These are phyloP conservation scores for Phaeosphaeriaceae sp. DNA, from an alignment of 2,329 filamentous ascomycete species.

Conservation along the genomic window DNA sequence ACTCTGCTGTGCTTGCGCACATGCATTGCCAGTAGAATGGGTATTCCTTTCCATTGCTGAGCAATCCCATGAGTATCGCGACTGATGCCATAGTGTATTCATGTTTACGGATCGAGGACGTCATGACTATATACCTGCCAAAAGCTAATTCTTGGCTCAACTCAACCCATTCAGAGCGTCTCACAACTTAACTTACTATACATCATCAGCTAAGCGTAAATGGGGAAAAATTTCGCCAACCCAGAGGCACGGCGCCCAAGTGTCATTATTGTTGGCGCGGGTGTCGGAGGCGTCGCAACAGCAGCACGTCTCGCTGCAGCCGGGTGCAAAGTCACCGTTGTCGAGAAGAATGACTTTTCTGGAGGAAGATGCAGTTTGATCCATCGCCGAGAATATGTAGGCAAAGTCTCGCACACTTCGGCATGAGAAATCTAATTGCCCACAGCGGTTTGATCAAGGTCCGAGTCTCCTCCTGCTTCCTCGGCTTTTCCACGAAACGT, in stretches of 20 bases:
- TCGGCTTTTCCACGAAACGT: constrained; percentile 72
- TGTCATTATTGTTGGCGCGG: constrained; percentile 63
- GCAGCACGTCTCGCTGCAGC: constrained; percentile 74
- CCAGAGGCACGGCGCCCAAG: constrained; percentile 20
- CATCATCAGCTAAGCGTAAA: constrained; percentile 2
- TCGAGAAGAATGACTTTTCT: constrained; percentile 78
- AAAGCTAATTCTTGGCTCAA: constrained; percentile 17
- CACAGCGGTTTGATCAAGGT: constrained; percentile 73
- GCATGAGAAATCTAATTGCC: constrained; percentile 4
- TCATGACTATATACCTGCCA: constrained; percentile 21
- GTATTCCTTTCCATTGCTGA: too few species aligned
- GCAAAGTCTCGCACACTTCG: constrained; percentile 7
- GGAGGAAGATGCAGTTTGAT: constrained; percentile 75
- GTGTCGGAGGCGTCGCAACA: constrained; percentile 73
- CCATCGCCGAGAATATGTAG: constrained; percentile 63
- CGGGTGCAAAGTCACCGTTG: constrained; percentile 73
- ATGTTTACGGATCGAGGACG: constrained; percentile 9
- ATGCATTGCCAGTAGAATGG: too few species aligned
- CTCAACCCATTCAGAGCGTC: constrained; percentile 9
- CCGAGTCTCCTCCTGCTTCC: constrained; percentile 76
- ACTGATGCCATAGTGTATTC: too few species aligned
- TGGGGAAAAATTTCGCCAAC: constrained; percentile 15
- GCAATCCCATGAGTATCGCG: too few species aligned
- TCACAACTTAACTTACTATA: constrained; percentile 1
- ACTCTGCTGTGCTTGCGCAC: not conserved